These are phyloP conservation scores for Luvunga scandens DNA, from an alignment of 345 rosid species.

Conservation along the genomic window DNA sequence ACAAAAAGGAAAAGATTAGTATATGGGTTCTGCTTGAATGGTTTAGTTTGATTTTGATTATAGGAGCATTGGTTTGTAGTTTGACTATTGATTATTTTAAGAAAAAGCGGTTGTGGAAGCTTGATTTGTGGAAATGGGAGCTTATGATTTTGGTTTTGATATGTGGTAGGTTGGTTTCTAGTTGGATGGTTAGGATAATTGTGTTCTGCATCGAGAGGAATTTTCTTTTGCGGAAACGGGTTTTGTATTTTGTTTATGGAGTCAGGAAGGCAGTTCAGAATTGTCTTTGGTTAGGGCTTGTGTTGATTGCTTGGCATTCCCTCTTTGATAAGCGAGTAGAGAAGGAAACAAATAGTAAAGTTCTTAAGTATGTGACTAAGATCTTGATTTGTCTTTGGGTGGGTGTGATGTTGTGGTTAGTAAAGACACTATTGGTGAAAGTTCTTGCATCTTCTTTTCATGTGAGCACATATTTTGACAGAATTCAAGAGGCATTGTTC, in stretches of 20 bases:
- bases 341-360: slow-evolving; percentile 33
- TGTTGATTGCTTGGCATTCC: slow-evolving; percentile 72
- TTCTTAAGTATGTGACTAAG: slow-evolving; percentile 54
- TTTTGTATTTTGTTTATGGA: slow-evolving; percentile 87
- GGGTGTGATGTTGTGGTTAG: slow-evolving; percentile 70
- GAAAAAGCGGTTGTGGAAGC: slow-evolving; percentile 37
- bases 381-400: slow-evolving; percentile 66
- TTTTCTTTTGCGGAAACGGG: slow-evolving; percentile 70
- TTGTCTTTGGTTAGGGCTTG: slow-evolving; percentile 87
- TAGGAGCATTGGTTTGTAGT: slow-evolving; percentile 57
- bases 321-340: slow-evolving; percentile 64
- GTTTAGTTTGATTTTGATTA: slow-evolving; percentile 58
- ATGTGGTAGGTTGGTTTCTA: slow-evolving; percentile 81
- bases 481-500: slow-evolving; percentile 86
- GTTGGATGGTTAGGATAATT: slow-evolving; percentile 64
- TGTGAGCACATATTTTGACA: slow-evolving; percentile 83
- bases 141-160: slow-evolving; percentile 72
- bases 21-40: slow-evolving; percentile 54
- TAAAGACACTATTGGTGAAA: slow-evolving; percentile 77
- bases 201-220: slow-evolving; percentile 76
- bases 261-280: slow-evolving; percentile 74
- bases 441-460: slow-evolving; percentile 93
- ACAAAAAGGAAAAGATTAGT: slow-evolving; percentile 41
- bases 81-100: slow-evolving; percentile 39
- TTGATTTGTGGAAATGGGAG: slow-evolving; percentile 88